These are phyloP conservation scores for Boletus patriciae DNA, from an alignment of 768 basidiomycete genomes.

Conservation along the genomic window DNA sequence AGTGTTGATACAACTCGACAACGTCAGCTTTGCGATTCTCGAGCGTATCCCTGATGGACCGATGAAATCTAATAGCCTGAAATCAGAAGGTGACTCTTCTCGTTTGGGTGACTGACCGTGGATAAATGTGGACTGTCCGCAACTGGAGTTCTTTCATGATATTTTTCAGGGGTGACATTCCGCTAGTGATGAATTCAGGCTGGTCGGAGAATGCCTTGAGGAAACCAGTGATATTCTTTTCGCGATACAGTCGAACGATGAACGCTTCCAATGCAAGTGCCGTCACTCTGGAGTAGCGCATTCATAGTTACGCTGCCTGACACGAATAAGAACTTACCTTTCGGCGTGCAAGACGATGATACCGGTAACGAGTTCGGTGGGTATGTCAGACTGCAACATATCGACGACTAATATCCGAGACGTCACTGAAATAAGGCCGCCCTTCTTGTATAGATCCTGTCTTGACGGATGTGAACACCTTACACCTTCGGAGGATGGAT, in stretches of 20 bases:
- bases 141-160: constrained; percentile 93
- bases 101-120: constrained; percentile 56
- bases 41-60: constrained; percentile 78
- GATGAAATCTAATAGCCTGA: constrained; percentile 71
- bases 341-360: constrained; percentile 91
- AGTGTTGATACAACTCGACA: constrained; percentile 82
- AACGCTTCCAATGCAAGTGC: constrained; percentile 87
- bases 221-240: constrained; percentile 88
- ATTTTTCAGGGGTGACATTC: constrained; percentile 86
- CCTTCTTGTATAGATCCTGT: constrained; percentile 81
- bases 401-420: constrained; percentile 94
- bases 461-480: constrained; percentile 39
- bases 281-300: constrained; percentile 60
- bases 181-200: constrained; percentile 91
- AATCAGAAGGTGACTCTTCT: not conserved
- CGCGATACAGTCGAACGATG: constrained; percentile 86
- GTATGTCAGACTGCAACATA: constrained; percentile 85
- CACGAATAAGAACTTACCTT: constrained; percentile 47
- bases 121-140: constrained; percentile 87
- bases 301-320: not conserved
- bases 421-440: constrained; percentile 89
- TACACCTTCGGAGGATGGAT: not conserved
- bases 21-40: constrained; percentile 87
- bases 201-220: constrained; percentile 97
- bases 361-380: constrained; percentile 83